These are phyloP conservation scores for Pseudopithomyces maydicus DNA, from an alignment of 2,329 filamentous ascomycete genomes.

Conservation along the genomic window DNA sequence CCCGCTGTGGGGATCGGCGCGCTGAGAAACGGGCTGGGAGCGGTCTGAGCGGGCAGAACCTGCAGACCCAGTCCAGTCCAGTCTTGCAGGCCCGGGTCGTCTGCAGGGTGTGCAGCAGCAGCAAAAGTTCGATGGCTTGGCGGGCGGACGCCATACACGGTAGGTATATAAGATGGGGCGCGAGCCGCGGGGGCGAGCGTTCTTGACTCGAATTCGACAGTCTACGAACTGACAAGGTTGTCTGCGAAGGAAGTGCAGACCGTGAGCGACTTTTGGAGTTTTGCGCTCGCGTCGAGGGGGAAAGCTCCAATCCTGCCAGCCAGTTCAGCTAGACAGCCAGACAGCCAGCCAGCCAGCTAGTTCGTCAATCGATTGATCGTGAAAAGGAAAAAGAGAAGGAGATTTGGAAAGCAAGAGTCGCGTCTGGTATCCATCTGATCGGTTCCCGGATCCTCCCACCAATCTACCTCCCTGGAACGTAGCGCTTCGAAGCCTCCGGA, in stretches of 20 bases:
- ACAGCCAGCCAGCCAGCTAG: no score
- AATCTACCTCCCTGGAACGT: no score
- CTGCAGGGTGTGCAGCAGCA: no score
- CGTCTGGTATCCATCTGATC: neutral
- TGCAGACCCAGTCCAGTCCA: constrained; percentile 12
- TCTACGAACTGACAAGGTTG: no score
- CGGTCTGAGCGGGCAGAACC: constrained; percentile 17
- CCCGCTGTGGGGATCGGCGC: constrained; percentile 29
- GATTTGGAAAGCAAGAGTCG: no score
- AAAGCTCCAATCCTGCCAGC: constrained; percentile 42
- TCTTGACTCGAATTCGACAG: no score
- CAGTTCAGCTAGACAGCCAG: no score
- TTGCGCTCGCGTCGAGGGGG: constrained; percentile 44
- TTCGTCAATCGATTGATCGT: constrained; percentile 14
- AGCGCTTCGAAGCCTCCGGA: no score
- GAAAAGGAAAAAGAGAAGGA: neutral
- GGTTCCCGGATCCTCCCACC: neutral
- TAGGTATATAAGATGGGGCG: no score
- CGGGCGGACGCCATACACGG: no score
- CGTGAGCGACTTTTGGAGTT: constrained; percentile 50
- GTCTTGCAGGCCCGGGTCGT: constrained; percentile 22
- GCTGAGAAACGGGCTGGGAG: constrained; percentile 1
- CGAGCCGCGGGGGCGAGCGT: no score
- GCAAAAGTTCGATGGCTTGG: neutral
- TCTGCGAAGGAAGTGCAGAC: no score